Evolutionary conservation across 208 protist species (phyloP).

Genomic region (Acanthamoeba culbertsoni): DNA sequence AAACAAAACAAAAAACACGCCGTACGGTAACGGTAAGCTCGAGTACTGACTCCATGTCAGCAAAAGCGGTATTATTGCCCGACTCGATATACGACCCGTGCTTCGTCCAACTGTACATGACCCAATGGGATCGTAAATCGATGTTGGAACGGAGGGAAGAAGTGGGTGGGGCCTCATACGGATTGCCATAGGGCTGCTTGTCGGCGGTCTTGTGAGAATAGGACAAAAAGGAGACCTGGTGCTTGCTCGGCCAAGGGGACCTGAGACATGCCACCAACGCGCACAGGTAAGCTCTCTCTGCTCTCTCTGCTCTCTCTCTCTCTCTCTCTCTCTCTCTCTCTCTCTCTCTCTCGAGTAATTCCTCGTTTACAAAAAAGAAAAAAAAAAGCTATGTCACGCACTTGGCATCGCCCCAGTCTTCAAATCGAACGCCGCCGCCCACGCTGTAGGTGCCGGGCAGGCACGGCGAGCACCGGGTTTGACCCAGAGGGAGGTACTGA

Average conservation of each 20-base stretch:
- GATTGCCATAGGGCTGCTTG: background rate
- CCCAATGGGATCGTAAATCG: background rate
- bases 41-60: conserved; percentile 31
- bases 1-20: background rate
- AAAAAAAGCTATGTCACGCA: background rate
- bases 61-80: background rate
- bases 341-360: too few species aligned
- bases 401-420: background rate
- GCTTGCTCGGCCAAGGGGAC: background rate
- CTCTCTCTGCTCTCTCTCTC: background rate
- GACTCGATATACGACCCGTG: conserved; percentile 21
- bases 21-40: conserved; percentile 45
- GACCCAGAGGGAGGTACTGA: conserved; percentile 7
- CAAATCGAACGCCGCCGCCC: conserved; percentile 11
- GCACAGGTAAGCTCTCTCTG: background rate
- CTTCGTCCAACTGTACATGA: background rate
- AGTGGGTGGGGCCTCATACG: background rate
- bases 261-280: background rate
- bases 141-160: background rate
- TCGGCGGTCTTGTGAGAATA: background rate
- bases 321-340: background rate
- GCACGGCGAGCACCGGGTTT: background rate
- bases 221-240: background rate
- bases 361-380: too few species aligned
- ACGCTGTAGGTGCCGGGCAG: conserved; percentile 23